phyloP scores from a whole-genome alignment of 75 land plant genomes.

The Selaginella moellendorffii region DNA sequence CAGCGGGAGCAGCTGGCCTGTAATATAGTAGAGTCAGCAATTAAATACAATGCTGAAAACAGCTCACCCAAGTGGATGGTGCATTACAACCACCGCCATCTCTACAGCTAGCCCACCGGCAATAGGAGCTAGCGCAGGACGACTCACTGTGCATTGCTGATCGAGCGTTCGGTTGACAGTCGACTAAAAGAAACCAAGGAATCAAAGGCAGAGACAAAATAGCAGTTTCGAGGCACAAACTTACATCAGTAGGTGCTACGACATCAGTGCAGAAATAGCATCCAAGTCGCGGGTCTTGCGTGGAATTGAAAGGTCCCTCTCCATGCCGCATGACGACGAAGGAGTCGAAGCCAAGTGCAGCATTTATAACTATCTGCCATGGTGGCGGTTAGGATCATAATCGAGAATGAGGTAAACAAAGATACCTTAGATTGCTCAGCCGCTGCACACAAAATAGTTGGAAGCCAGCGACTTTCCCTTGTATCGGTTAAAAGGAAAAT shows the following conservation, averaged over 20 bases:
- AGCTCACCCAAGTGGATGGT: conserved; percentile 78
- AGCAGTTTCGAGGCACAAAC: too few relatives aligned
- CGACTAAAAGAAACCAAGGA: conserved; percentile 50
- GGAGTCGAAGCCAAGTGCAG: conserved; percentile 95
- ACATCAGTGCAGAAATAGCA: conserved; percentile 99
- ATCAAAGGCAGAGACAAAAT: too few relatives aligned
- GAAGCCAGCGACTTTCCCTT: conserved; percentile 98
- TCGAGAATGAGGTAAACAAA: not conserved
- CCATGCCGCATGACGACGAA: conserved; percentile 99
- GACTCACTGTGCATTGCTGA: conserved; percentile 98
- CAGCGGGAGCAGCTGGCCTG: conserved; percentile 79
- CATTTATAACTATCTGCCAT: conserved; percentile 77
- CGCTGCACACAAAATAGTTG: conserved; percentile 79
- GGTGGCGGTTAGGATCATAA: not conserved
- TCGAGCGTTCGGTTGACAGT: conserved; percentile 88
- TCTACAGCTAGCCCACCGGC: conserved; percentile 96
- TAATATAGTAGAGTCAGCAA: conserved; percentile 2
- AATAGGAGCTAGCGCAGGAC: conserved; percentile 94
- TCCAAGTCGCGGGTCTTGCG: conserved; percentile 39
- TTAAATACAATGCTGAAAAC: not conserved
- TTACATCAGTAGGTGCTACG: conserved; percentile 96
- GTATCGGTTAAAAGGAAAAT: conserved; percentile 91
- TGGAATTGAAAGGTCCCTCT: conserved; percentile 33
- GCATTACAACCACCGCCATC: conserved; percentile 67
- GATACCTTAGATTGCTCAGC: conserved; percentile 5